Evolutionary conservation across 805 yeast genomes (phyloP).

Genomic region (Saccharomycopsis javanensis): DNA sequence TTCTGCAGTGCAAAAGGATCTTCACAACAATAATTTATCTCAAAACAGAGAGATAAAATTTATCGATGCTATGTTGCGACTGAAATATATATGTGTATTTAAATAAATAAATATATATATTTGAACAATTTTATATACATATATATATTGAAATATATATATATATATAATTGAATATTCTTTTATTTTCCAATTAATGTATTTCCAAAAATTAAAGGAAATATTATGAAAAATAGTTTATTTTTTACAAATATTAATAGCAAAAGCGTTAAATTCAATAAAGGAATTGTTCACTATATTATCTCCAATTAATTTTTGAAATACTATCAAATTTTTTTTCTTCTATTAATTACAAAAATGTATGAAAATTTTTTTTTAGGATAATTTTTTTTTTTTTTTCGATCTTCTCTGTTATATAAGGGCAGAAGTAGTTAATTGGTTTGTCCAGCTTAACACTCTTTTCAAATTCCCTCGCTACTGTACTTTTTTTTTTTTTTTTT

Average conservation of each 20-base stretch:
- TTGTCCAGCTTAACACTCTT: neutral
- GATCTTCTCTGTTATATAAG: neutral
- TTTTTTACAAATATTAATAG: neutral
- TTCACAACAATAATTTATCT: no score
- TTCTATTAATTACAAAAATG: neutral
- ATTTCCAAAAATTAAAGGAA: neutral
- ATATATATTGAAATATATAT: neutral
- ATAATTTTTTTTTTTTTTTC: neutral
- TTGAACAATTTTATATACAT: no score
- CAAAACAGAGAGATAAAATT: no score
- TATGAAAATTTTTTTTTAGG: neutral
- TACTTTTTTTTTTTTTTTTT: neutral
- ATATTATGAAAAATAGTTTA: neutral
- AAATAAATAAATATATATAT: no score
- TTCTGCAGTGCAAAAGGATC: no score
- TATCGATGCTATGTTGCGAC: no score
- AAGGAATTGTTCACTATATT: neutral
- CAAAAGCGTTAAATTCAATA: neutral
- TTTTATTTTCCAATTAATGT: neutral
- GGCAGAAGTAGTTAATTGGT: neutral
- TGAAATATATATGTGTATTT: no score
- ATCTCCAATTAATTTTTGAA: neutral
- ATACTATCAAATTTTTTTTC: neutral
- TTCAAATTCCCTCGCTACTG: conserved; percentile 1
- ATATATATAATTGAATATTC: neutral